Percentiles rank a stretch among this genome's conserved stretches.
These are phyloP conservation scores for Sordariomycetes sp. DNA, from an alignment of 2,329 filamentous ascomycete species.

Conservation along the genomic window DNA sequence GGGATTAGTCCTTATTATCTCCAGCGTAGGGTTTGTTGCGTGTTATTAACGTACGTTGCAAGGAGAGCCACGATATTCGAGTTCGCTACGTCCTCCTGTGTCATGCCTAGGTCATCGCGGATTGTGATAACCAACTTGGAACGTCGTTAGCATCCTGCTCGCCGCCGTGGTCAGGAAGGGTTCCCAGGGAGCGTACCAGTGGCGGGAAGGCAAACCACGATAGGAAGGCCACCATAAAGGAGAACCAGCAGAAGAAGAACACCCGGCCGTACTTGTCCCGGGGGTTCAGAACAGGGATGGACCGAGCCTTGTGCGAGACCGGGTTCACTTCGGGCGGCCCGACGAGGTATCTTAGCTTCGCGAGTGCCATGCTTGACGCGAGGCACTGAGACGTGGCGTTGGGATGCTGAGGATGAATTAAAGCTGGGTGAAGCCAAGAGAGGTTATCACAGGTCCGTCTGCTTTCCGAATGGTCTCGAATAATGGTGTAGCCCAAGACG, in stretches of 20 bases:
- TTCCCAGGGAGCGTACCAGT: constrained; percentile 40
- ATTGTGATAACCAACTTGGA: constrained; percentile 3
- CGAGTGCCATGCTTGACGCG: not conserved
- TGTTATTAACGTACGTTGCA: constrained; percentile 15
- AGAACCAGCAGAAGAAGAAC: constrained; percentile 83
- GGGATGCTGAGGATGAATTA: not conserved
- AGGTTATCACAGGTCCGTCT: not conserved
- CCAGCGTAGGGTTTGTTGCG: not conserved
- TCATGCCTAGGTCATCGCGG: constrained; percentile 59
- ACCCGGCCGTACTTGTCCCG: constrained; percentile 73
- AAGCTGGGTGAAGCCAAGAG: not conserved
- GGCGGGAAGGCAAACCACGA: constrained; percentile 91
- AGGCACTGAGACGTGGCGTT: too few species aligned
- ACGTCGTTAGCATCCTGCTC: not conserved
- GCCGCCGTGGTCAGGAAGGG: not conserved
- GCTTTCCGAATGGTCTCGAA: too few species aligned
- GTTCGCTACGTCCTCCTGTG: constrained; percentile 63
- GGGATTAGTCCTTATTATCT: not conserved
- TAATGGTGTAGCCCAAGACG: too few species aligned
- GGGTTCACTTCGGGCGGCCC: constrained; percentile 64
- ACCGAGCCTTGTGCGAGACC: constrained; percentile 70
- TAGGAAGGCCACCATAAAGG: constrained; percentile 81
- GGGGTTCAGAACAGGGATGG: constrained; percentile 69
- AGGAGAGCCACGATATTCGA: constrained; percentile 80
- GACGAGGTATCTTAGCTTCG: constrained; percentile 19